Evolutionary conservation across 331 rosid species (phyloP).

Genomic region (Malus hybrid): DNA sequence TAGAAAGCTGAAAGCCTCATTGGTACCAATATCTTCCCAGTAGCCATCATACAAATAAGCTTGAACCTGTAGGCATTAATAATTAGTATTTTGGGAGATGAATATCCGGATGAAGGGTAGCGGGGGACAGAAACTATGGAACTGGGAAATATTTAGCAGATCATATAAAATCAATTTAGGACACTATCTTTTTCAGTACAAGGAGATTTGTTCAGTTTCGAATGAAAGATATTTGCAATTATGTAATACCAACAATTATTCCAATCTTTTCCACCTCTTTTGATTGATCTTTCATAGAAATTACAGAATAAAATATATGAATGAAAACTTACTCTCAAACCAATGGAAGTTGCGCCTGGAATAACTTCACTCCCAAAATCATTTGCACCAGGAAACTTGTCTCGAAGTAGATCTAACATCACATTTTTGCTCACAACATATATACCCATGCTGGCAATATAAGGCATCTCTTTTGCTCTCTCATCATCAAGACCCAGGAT

Average conservation of each 20-base stretch:
- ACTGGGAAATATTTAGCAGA: neutral
- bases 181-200: neutral
- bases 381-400: constrained; percentile 85
- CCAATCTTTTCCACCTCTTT: neutral
- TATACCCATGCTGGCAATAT: constrained; percentile 97
- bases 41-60: constrained; percentile 95
- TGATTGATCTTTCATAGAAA: neutral
- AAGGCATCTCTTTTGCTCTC: constrained; percentile 95
- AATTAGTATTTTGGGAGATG: constrained; percentile 4
- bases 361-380: constrained; percentile 99
- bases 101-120: neutral
- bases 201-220: neutral
- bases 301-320: neutral
- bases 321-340: constrained; percentile 63
- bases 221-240: neutral
- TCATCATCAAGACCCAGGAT: constrained; percentile 92
- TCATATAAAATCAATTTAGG: neutral
- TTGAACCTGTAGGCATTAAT: constrained; percentile 55
- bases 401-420: constrained; percentile 75
- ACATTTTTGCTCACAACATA: constrained; percentile 91
- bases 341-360: constrained; percentile 93
- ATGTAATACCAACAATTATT: neutral
- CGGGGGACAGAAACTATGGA: neutral
- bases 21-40: constrained; percentile 99
- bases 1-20: constrained; percentile 72